Evolutionary conservation across 73 alveolate genomes (phyloP).

Genomic region (Paramecium octaurelia): DNA sequence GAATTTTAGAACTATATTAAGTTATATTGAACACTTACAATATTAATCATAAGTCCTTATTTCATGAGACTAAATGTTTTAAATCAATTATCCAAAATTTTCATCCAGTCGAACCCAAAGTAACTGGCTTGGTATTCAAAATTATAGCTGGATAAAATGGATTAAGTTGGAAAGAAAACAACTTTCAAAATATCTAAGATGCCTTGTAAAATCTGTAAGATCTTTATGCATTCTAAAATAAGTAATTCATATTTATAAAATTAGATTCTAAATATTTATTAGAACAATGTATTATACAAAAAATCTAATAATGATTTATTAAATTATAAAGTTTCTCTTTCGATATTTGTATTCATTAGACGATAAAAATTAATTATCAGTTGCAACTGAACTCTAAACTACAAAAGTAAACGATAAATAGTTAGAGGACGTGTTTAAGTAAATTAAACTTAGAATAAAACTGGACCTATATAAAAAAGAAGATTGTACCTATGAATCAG

Average conservation of each 20-base stretch:
- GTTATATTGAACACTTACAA: not conserved
- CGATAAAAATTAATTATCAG: not conserved
- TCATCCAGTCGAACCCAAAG: constrained; percentile 6
- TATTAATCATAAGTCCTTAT: not conserved
- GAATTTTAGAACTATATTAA: not conserved
- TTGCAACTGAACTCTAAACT: not conserved
- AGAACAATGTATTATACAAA: not conserved
- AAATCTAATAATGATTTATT: not conserved
- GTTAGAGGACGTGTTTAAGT: not conserved
- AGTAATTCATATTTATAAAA: not conserved
- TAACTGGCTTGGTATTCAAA: not conserved
- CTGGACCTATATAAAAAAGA: not conserved
- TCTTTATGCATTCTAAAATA: not conserved
- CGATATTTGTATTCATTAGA: not conserved
- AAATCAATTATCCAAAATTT: not conserved
- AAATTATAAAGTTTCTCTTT: not conserved
- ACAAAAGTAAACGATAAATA: not conserved
- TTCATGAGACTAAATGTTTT: not conserved
- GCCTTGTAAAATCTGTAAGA: not conserved
- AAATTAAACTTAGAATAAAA: not conserved
- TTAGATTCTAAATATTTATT: not conserved
- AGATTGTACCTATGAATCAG: not conserved
- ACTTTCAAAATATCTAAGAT: not conserved
- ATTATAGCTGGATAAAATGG: not conserved
- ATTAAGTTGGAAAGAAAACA: not conserved